Evolutionary conservation across 1,139 yeast genomes (phyloP), one percentile per base, ranked within the genome.

Genomic region (Nakaseomyces glabratus): DNA sequence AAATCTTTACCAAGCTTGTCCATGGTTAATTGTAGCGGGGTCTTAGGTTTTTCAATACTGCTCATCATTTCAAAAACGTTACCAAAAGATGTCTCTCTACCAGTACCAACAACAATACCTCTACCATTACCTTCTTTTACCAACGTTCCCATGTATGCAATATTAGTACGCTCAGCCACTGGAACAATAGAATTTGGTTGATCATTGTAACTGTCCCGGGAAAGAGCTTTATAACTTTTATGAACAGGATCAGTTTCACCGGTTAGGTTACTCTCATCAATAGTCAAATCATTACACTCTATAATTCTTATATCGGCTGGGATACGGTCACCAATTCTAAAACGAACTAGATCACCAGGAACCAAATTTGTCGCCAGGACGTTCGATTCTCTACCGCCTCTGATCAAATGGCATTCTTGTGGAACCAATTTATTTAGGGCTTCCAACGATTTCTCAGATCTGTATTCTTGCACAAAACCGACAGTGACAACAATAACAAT

Each of bases 121-220:
- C 79, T 55, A 13, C 96, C 98, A 50, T 82, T 86, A 23, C 95
- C 98, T 54, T 85, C 93, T 49, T 95, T 76, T 4, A 88, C 96
- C 48, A 90, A 68, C 1, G 98, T 88, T 30, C 97, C 97, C 97
- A 90, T 88, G 54, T 71, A 86, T 2, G 93, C 97, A 46, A 86
- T 81, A 42, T 78, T 76, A 13, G 61, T 60, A 53, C 96, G 73
- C 37, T 76, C 82, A 35, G 76, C 73, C 26, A 82, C 67, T 9
- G 80, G 73, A 34, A 69, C 52, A 12, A 58, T 61, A 3, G 56
- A 43, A 18, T 60, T 62, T 3, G 53, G 48, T 35, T 53, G 47
- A 21, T 55, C 53, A 7, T 40, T 35, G 24, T 39, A 49, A 2
- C 56, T 58, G n/a, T 48, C 47, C 5, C 35, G 34, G 14, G 51